Evolutionary conservation across 805 yeast species (phyloP).

Genomic region (Yarrowia phangngaensis): DNA sequence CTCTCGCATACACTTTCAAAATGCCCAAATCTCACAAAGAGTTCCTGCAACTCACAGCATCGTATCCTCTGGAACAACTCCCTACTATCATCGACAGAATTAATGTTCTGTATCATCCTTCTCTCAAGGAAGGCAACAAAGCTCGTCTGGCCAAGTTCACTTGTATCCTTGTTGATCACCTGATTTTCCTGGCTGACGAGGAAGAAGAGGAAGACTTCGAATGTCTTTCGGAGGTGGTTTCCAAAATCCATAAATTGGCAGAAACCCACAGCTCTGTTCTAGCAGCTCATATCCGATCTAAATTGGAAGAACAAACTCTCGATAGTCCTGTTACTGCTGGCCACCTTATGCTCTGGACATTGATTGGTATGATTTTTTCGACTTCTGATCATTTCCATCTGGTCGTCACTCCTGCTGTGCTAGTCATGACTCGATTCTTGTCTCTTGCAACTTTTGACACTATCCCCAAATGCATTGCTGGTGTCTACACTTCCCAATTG

Average conservation of each 20-base stretch:
- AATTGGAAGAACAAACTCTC: conserved; percentile 46
- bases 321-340: conserved; percentile 38
- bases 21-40: conserved; percentile 60
- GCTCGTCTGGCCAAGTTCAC: conserved; percentile 63
- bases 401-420: conserved; percentile 76
- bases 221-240: conserved; percentile 31
- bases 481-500: conserved; percentile 62
- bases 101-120: conserved; percentile 64
- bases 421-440: conserved; percentile 68
- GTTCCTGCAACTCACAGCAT: conserved; percentile 47
- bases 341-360: conserved; percentile 63
- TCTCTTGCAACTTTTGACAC: conserved; percentile 48
- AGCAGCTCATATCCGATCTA: conserved; percentile 58
- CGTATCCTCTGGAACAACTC: conserved; percentile 33
- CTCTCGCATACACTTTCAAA: conserved; percentile 35
- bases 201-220: conserved; percentile 28
- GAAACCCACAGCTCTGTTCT: conserved; percentile 62
- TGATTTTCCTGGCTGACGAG: conserved; percentile 48
- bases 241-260: conserved; percentile 51
- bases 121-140: conserved; percentile 76
- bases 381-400: conserved; percentile 95
- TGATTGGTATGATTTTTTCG: conserved; percentile 77
- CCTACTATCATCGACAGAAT: conserved; percentile 48
- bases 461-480: conserved; percentile 50
- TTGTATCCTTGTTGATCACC: conserved; percentile 59